Percentiles rank a stretch among this genome's conserved stretches.
Evolutionary conservation across 352 stramenopile species (phyloP).

Genomic region (Pythium coloratum): DNA sequence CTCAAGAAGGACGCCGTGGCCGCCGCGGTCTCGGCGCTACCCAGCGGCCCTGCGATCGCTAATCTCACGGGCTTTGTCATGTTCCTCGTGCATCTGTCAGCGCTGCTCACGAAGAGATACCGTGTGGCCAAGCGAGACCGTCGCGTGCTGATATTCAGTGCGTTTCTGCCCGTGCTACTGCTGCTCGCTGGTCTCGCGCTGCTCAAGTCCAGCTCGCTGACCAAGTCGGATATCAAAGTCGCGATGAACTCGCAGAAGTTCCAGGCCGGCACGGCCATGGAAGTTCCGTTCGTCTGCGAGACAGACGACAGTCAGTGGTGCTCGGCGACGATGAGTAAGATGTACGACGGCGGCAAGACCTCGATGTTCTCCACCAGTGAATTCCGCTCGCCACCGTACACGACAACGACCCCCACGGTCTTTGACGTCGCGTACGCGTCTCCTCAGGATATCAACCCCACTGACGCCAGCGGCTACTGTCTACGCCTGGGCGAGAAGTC

Average conservation of each 20-base stretch:
- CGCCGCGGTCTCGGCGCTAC: background rate
- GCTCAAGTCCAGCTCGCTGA: conserved; percentile 61
- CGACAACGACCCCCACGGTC: conserved; percentile 38
- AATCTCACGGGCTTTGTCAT: conserved; percentile 23
- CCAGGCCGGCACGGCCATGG: conserved; percentile 28
- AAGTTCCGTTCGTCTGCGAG: conserved; percentile 53
- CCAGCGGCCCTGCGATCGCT: conserved; percentile 8
- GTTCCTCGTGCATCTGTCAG: conserved; percentile 84
- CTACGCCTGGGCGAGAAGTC: conserved; percentile 37
- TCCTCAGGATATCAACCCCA: conserved; percentile 29
- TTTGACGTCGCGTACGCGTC: conserved; percentile 39
- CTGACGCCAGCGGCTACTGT: conserved; percentile 31
- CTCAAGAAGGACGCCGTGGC: conserved; percentile 30
- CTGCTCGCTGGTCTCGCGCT: conserved; percentile 79
- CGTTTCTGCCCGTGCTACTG: conserved; percentile 67
- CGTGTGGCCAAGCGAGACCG: conserved; percentile 64
- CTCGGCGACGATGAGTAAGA: conserved; percentile 34
- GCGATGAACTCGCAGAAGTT: conserved; percentile 36
- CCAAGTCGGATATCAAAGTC: conserved; percentile 48
- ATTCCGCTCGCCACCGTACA: conserved; percentile 37
- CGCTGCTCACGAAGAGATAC: conserved; percentile 69
- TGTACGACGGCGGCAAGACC: conserved; percentile 36
- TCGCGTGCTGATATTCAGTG: conserved; percentile 71
- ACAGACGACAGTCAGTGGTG: conserved; percentile 51
- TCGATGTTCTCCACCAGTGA: conserved; percentile 33